Evolutionary conservation across 1,139 yeast genomes (phyloP), one percentile per base, ranked within the genome.

Genomic region (Candida mesenterica): DNA sequence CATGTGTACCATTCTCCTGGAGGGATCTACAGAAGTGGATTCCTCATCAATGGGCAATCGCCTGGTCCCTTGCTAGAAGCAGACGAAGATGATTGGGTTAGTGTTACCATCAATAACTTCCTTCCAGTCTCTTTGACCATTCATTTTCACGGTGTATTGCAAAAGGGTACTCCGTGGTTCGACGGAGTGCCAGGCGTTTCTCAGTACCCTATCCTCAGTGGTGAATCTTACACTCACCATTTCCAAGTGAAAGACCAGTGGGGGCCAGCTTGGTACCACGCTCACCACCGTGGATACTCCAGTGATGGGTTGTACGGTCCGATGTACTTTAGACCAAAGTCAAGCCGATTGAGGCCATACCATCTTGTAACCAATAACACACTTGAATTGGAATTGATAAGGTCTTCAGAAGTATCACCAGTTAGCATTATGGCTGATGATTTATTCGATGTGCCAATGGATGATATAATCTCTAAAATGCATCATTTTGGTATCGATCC

Each of bases 241-340:
- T 65, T 72, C 42, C 64, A 62, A 12, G 49, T 65, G 13, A 62
- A 56, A 5, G 53, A 59, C 28, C 70, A 67, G 36, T 62, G 61
- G 40, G 79, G 79, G 1, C 65, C 75, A 1, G 67, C 61, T 33
- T 73, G 78, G 78, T 73, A 72, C 45, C 79, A 73, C 46, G 69
- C 78, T 1, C 79, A 73, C 45, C 66, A 60, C 39, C 48, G 70
- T 9, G 70, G 74, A 0, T 75, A 73, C 37, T 61, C 69, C 39
- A 71, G 73, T 4, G 79, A 73, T 47, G 77, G 77, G 5, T 48
- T 72, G 3, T 57, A 65, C 31, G 78, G 78, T 0, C 62, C 67
- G 0, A 40, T 64, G 10, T 58, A 57, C 34, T 52, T 62, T 15
- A 38, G 47, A 14, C 66, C 68, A 1, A 29, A 39, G 5, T 33